Evolutionary conservation across 2,329 filamentous ascomycete genomes (phyloP).

Genomic region (Hypocreales sp.): DNA sequence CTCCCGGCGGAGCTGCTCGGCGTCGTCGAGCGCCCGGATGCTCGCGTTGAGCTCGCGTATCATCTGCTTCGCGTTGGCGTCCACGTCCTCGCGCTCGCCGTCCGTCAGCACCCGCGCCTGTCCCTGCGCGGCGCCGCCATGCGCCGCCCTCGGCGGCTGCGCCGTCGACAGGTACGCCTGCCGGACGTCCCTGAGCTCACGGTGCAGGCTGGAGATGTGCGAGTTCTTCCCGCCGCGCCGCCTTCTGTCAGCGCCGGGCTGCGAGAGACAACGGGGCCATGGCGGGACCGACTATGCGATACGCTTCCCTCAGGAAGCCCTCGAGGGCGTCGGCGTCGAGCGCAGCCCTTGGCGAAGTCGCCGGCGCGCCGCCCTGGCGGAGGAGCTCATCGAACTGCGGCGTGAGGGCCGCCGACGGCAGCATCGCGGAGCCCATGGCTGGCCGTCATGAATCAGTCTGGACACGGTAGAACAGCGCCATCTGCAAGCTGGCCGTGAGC

Average conservation of each 20-base stretch:
- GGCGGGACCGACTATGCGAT: slow-evolving; percentile 57
- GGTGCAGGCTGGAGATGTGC: slow-evolving; percentile 67
- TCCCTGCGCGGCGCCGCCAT: slow-evolving; percentile 28
- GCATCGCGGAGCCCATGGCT: slow-evolving; percentile 2
- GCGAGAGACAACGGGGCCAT: too few relatives aligned
- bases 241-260: too few relatives aligned
- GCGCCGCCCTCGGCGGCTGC: slow-evolving; percentile 42
- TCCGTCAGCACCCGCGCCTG: slow-evolving; percentile 52
- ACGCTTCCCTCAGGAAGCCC: slow-evolving; percentile 85
- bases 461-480: too few relatives aligned
- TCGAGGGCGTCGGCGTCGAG: slow-evolving; percentile 40
- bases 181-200: slow-evolving; percentile 68
- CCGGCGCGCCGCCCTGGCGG: slow-evolving; percentile 37
- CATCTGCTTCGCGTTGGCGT: slow-evolving; percentile 72
- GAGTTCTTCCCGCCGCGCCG: slow-evolving; percentile 45
- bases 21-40: slow-evolving; percentile 65
- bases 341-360: slow-evolving; percentile 26
- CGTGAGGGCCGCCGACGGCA: slow-evolving; percentile 44
- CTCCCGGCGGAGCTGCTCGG: slow-evolving; percentile 67
- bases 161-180: slow-evolving; percentile 82
- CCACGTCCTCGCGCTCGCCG: slow-evolving; percentile 69
- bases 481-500: too few relatives aligned
- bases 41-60: slow-evolving; percentile 73
- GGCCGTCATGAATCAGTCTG: not conserved
- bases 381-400: slow-evolving; percentile 54